Conservation (phyloP, 2,329 filamentous ascomycete species). For the Aspergillus calidoustus region DNA sequence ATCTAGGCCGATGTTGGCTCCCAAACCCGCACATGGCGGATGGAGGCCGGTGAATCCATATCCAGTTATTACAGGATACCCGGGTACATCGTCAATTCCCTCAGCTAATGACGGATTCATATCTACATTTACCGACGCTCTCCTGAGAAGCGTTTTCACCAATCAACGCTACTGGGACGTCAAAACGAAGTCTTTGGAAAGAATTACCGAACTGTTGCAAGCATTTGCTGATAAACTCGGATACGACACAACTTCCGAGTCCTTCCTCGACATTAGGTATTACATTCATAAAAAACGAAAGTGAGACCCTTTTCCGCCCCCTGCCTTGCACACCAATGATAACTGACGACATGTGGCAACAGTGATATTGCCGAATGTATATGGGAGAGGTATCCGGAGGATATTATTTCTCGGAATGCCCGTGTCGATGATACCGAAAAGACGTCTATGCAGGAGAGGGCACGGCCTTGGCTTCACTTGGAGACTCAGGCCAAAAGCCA, state of each 20-base stretch:
- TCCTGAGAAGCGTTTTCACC: background rate
- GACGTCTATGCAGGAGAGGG: background rate
- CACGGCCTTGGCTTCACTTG: background rate
- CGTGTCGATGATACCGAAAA: background rate
- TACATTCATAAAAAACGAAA: slow-evolving; percentile 1
- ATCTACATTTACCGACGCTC: background rate
- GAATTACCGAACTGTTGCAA: background rate
- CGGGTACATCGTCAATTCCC: background rate
- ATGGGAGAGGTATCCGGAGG: background rate
- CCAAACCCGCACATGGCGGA: background rate
- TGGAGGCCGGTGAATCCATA: background rate
- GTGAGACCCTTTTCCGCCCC: background rate
- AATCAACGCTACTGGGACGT: background rate
- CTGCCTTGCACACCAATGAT: background rate
- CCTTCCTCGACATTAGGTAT: background rate
- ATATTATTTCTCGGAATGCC: background rate
- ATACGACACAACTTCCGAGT: background rate
- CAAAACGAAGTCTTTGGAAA: background rate
- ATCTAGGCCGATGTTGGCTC: background rate
- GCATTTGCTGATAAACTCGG: background rate
- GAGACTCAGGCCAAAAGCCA: background rate
- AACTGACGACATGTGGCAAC: background rate
- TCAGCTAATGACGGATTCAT: background rate
- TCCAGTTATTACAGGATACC: background rate
- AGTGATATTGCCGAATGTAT: background rate